Percentiles rank a stretch among this genome's conserved stretches.
Evolutionary conservation across 106 monocot genomes (phyloP).

Genomic region (Xerophyta viscosa): DNA sequence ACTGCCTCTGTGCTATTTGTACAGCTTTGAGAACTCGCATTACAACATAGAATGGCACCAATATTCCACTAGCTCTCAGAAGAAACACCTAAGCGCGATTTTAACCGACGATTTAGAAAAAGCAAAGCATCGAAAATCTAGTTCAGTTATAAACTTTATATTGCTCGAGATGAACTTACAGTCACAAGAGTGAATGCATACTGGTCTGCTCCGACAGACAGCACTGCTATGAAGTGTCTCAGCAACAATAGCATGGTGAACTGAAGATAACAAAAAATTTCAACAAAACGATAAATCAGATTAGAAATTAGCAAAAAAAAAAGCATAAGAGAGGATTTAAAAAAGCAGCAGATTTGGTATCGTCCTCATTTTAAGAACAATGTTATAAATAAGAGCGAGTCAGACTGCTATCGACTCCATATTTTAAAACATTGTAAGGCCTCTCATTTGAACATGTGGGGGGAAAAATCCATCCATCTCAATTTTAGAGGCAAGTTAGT

Average conservation of each 20-base stretch:
- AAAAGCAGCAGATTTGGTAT: too few species aligned
- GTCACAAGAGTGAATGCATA: constrained; percentile 31
- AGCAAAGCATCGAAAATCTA: neutral
- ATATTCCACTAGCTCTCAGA: constrained; percentile 51
- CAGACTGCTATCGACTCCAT: too few species aligned
- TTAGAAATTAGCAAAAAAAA: neutral
- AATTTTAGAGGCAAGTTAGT: too few species aligned
- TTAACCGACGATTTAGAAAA: neutral
- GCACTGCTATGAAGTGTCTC: constrained; percentile 33
- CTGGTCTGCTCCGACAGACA: constrained; percentile 25
- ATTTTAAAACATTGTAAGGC: too few species aligned
- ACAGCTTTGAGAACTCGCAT: constrained; percentile 32
- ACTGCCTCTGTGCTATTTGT: constrained; percentile 23
- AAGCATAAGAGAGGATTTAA: too few species aligned
- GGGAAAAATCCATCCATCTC: too few species aligned
- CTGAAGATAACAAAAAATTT: constrained; percentile 18
- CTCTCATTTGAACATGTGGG: too few species aligned
- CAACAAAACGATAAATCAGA: neutral
- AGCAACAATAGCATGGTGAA: constrained; percentile 31
- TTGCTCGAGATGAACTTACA: constrained; percentile 23
- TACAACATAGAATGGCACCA: constrained; percentile 49
- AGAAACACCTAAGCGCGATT: constrained; percentile 28
- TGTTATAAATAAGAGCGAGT: too few species aligned
- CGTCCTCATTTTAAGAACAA: too few species aligned
- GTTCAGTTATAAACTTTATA: neutral